Conservation (phyloP, 495 filamentous ascomycete species). For the Lepraria neglecta region DNA sequence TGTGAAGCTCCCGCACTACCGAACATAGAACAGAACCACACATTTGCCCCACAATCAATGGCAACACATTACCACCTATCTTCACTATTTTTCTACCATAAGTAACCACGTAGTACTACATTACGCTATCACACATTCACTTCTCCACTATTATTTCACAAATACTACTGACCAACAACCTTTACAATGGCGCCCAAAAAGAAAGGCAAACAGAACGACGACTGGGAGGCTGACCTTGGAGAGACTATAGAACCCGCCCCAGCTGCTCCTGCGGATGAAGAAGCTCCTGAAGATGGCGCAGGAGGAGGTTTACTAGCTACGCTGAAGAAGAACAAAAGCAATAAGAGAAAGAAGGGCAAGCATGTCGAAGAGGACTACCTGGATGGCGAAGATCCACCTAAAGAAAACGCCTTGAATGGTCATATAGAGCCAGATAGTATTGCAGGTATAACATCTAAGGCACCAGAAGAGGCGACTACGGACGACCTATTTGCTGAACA, state of each 20-base stretch:
- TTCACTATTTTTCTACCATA: not conserved
- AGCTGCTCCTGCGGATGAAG: conserved; percentile 42
- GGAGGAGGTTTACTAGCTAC: conserved; percentile 75
- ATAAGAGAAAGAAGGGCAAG: conserved; percentile 89
- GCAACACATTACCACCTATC: not conserved
- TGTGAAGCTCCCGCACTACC: conserved; percentile 12
- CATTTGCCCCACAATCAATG: conserved; percentile 7
- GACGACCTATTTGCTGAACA: conserved; percentile 81
- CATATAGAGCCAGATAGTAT: conserved; percentile 36
- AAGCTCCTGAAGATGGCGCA: conserved; percentile 43
- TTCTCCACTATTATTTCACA: not conserved
- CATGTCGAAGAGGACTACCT: conserved; percentile 58
- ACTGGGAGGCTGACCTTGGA: conserved; percentile 95
- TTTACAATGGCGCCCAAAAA: conserved; percentile 81
- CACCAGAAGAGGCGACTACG: conserved; percentile 74
- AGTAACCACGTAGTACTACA: not conserved
- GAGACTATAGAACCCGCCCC: conserved; percentile 55
- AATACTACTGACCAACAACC: not conserved
- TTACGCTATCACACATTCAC: not conserved
- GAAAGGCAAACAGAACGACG: conserved; percentile 86
- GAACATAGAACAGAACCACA: conserved; percentile 9
- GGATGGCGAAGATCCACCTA: conserved; percentile 59
- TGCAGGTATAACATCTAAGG: conserved; percentile 52
- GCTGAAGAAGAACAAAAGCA: conserved; percentile 81
- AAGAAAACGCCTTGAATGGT: conserved; percentile 34